A percentile compares a stretch with the other conserved stretches of the same genome.
Conservation (phyloP, 257 asterid species). For the Jacaranda mimosifolia region DNA sequence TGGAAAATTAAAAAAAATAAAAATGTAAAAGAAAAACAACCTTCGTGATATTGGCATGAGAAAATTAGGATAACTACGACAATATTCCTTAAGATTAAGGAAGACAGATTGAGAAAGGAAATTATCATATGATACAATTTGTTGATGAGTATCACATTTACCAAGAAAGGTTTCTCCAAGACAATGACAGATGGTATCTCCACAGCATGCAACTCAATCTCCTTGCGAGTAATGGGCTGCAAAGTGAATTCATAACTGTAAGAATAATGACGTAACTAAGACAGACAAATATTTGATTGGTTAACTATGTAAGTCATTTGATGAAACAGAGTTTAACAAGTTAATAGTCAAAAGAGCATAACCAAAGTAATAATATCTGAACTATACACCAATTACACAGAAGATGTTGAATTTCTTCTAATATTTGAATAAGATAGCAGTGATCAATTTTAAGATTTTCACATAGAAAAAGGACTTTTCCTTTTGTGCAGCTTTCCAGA, state of each 20-base stretch:
- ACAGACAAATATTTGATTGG: slow-evolving; percentile 16
- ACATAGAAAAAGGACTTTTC: slow-evolving; percentile 24
- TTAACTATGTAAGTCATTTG: slow-evolving; percentile 8
- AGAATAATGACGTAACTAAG: slow-evolving; percentile 14
- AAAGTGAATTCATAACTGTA: slow-evolving; percentile 29
- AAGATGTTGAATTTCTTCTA: slow-evolving; percentile 24
- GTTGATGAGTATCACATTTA: slow-evolving; percentile 43
- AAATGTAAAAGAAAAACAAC: neutral
- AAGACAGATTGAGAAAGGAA: slow-evolving; percentile 21
- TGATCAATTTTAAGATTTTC: slow-evolving; percentile 8
- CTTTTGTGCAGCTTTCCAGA: neutral
- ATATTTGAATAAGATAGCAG: slow-evolving; percentile 25
- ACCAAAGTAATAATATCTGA: slow-evolving; percentile 21
- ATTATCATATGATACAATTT: slow-evolving; percentile 27
- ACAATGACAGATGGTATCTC: slow-evolving; percentile 82
- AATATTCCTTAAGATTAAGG: slow-evolving; percentile 11
- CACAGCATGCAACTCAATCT: slow-evolving; percentile 75
- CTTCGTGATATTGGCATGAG: slow-evolving; percentile 19
- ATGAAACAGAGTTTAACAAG: slow-evolving; percentile 12
- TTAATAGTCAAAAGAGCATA: slow-evolving; percentile 4
- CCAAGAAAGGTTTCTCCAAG: slow-evolving; percentile 86
- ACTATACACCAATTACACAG: slow-evolving; percentile 15
- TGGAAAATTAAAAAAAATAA: neutral
- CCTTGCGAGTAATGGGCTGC: slow-evolving; percentile 87
- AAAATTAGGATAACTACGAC: neutral